phyloP scores from a whole-genome alignment of 2,329 filamentous ascomycete species.

The Talaromyces albobiverticillius region DNA sequence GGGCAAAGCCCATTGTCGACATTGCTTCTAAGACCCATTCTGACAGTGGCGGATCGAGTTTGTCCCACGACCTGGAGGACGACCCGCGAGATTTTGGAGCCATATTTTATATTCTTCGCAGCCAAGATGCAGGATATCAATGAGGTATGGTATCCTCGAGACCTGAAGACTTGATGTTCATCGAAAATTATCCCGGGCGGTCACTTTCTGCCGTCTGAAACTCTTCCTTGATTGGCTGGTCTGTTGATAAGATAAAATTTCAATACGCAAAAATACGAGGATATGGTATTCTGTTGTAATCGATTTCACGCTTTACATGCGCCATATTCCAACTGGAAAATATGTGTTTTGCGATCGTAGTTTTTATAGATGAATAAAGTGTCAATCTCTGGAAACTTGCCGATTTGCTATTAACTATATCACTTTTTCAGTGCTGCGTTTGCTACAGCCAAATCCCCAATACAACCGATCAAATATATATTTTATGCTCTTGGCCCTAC shows the following conservation, averaged over 20 bases:
- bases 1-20: conserved; percentile 76
- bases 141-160: not conserved
- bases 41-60: conserved; percentile 66
- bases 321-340: too few relatives aligned
- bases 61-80: conserved; percentile 62
- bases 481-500: too few relatives aligned
- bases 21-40: conserved; percentile 86
- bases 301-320: too few relatives aligned
- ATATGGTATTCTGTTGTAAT: not conserved
- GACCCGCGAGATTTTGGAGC: conserved; percentile 41
- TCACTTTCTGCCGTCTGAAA: conserved; percentile 11
- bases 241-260: conserved; percentile 15
- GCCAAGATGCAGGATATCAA: not conserved
- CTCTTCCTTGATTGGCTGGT: not conserved
- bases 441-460: too few relatives aligned
- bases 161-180: not conserved
- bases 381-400: too few relatives aligned
- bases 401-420: too few relatives aligned
- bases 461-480: too few relatives aligned
- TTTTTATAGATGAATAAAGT: too few relatives aligned
- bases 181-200: conserved; percentile 15
- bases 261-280: not conserved
- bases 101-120: conserved; percentile 19
- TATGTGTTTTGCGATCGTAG: too few relatives aligned
- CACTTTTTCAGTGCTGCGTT: too few relatives aligned